Evolutionary conservation across 2,329 filamentous ascomycete species (phyloP).

Genomic region (Aotearoamyces nothofagi): DNA sequence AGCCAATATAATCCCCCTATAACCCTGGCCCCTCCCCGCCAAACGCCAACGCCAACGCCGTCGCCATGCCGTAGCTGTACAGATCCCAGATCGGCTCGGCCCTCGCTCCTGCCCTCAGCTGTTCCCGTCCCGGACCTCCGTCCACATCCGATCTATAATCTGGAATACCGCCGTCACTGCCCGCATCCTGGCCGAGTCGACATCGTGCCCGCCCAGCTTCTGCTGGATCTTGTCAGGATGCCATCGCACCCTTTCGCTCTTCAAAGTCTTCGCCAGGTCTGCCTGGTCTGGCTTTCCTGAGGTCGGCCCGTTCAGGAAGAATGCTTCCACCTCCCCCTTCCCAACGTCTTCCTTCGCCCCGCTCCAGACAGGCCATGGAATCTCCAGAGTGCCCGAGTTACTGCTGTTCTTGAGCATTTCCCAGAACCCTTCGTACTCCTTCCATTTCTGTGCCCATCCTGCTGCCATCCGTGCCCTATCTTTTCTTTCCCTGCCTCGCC

Average conservation of each 20-base stretch:
- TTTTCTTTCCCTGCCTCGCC: slow-evolving; percentile 1
- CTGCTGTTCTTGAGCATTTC: slow-evolving; percentile 23
- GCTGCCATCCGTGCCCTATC: slow-evolving; percentile 34
- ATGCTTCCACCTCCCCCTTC: slow-evolving; percentile 40
- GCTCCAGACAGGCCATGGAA: slow-evolving; percentile 51
- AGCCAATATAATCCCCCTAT: too few species aligned
- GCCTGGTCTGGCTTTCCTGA: slow-evolving; percentile 15
- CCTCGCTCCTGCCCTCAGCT: too few species aligned
- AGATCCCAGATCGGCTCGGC: too few species aligned
- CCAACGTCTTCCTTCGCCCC: slow-evolving; percentile 38
- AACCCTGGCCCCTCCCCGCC: too few species aligned
- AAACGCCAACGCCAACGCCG: too few species aligned
- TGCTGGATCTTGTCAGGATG: slow-evolving; percentile 96
- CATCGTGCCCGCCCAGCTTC: slow-evolving; percentile 52
- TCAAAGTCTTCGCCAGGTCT: slow-evolving; percentile 40
- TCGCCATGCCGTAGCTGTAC: too few species aligned
- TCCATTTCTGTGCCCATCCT: slow-evolving; percentile 45
- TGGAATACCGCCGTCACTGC: slow-evolving; percentile 86
- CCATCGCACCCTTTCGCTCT: slow-evolving; percentile 81
- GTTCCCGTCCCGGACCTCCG: slow-evolving; percentile 25
- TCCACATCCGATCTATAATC: slow-evolving; percentile 71
- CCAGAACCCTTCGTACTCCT: slow-evolving; percentile 51
- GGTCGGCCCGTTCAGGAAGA: slow-evolving; percentile 38
- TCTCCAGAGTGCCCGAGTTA: slow-evolving; percentile 27
- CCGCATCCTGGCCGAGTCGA: slow-evolving; percentile 59